Evolutionary conservation across 805 yeast species (phyloP).

Genomic region (Ogataea kodamae): DNA sequence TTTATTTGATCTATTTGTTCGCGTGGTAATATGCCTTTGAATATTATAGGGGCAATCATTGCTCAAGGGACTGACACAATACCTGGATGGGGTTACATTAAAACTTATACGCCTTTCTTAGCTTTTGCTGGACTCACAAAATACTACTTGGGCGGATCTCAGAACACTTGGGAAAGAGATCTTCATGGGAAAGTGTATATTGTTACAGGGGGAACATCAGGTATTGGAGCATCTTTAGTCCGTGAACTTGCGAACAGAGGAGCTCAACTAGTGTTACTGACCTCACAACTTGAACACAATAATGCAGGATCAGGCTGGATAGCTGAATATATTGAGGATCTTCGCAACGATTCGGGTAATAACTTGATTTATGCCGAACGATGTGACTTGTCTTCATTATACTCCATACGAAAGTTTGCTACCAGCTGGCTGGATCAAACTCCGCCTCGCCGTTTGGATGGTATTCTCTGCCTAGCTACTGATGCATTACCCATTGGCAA

Average conservation of each 20-base stretch:
- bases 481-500: slow-evolving; percentile 69
- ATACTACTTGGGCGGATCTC: slow-evolving; percentile 72
- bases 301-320: slow-evolving; percentile 49
- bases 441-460: slow-evolving; percentile 90
- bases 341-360: slow-evolving; percentile 68
- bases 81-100: slow-evolving; percentile 69
- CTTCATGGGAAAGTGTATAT: slow-evolving; percentile 84
- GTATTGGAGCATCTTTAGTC: slow-evolving; percentile 77
- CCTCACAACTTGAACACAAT: slow-evolving; percentile 56
- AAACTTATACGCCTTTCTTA: slow-evolving; percentile 53
- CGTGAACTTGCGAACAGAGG: slow-evolving; percentile 74
- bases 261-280: slow-evolving; percentile 77
- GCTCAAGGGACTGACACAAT: slow-evolving; percentile 70
- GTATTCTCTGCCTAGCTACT: slow-evolving; percentile 84
- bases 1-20: slow-evolving; percentile 4
- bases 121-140: slow-evolving; percentile 50
- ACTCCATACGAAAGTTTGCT: slow-evolving; percentile 83
- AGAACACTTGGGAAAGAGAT: slow-evolving; percentile 90
- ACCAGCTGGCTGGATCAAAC: slow-evolving; percentile 89
- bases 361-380: slow-evolving; percentile 84
- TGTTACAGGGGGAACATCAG: slow-evolving; percentile 92
- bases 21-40: slow-evolving; percentile 65
- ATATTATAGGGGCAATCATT: slow-evolving; percentile 66
- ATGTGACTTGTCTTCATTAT: slow-evolving; percentile 72
- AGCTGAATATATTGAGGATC: slow-evolving; percentile 71